A percentile compares a stretch with the other conserved stretches of the same genome.
Evolutionary conservation across 225 moss, liverwort and hornwort genomes (phyloP).

Genomic region (Physcomitrium patens): DNA sequence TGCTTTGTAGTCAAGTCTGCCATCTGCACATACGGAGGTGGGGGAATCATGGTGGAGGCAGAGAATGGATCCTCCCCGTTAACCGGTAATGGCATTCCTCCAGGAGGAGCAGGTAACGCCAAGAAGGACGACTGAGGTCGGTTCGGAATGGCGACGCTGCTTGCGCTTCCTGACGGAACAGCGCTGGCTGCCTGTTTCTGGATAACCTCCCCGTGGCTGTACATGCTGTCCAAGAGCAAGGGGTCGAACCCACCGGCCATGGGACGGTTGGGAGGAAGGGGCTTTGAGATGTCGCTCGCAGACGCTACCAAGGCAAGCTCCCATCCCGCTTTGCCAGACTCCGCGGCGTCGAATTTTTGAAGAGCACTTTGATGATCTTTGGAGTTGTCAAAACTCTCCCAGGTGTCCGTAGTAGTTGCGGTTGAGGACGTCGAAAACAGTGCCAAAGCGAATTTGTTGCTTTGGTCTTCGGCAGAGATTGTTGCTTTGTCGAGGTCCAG

Average conservation of each 20-base stretch:
- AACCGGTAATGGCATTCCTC: constrained; percentile 68
- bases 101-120: constrained; percentile 87
- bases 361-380: constrained; percentile 46
- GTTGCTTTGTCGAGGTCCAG: constrained; percentile 73
- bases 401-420: constrained; percentile 48
- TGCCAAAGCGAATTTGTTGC: constrained; percentile 81
- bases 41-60: constrained; percentile 76
- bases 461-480: constrained; percentile 72
- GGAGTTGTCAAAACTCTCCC: constrained; percentile 68
- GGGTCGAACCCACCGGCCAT: too few relatives aligned
- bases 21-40: constrained; percentile 98
- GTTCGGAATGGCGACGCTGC: constrained; percentile 77
- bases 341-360: constrained; percentile 30
- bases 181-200: too few relatives aligned
- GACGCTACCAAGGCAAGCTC: constrained; percentile 91
- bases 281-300: constrained; percentile 77
- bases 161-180: constrained; percentile 10
- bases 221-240: too few relatives aligned
- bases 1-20: constrained; percentile 86
- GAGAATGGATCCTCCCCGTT: constrained; percentile 80
- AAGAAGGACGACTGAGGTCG: constrained; percentile 79
- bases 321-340: constrained; percentile 84
- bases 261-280: constrained; percentile 32
- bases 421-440: constrained; percentile 66
- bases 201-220: too few relatives aligned